A percentile compares a stretch with the other conserved stretches of the same genome.
phyloP scores from a whole-genome alignment of 495 filamentous ascomycete genomes.

The Neurospora hispaniola region DNA sequence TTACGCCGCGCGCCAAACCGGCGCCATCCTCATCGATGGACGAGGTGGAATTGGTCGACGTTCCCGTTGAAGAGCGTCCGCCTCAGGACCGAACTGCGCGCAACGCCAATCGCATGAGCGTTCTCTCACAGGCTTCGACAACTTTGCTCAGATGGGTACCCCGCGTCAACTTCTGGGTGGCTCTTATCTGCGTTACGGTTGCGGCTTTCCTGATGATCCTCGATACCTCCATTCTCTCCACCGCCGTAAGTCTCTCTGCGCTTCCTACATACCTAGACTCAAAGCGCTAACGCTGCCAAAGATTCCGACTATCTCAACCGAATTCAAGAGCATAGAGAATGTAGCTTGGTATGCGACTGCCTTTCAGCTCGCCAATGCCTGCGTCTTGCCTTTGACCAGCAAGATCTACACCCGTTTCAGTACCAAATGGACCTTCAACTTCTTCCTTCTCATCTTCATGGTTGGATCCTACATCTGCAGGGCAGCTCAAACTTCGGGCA shows the following conservation, averaged over 20 bases:
- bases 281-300: conserved; percentile 2
- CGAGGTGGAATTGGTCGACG: neutral
- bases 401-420: conserved; percentile 40
- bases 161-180: conserved; percentile 5
- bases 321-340: conserved; percentile 36
- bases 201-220: conserved; percentile 39
- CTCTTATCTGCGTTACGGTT: conserved; percentile 18
- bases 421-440: conserved; percentile 32
- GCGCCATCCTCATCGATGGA: neutral
- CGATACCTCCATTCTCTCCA: conserved; percentile 40
- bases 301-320: conserved; percentile 37
- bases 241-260: conserved; percentile 23
- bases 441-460: conserved; percentile 30
- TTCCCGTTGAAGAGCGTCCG: neutral
- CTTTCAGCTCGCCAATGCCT: conserved; percentile 42
- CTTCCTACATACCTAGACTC: neutral
- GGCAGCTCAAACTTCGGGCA: conserved; percentile 31
- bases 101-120: neutral
- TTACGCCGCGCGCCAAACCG: neutral
- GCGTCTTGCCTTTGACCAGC: conserved; percentile 42
- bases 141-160: neutral
- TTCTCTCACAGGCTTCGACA: neutral
- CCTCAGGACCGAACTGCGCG: neutral
- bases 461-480: conserved; percentile 43
- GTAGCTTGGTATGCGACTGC: conserved; percentile 42